Conservation (phyloP, 2,329 filamentous ascomycete genomes). For the Coniella lustricola region DNA sequence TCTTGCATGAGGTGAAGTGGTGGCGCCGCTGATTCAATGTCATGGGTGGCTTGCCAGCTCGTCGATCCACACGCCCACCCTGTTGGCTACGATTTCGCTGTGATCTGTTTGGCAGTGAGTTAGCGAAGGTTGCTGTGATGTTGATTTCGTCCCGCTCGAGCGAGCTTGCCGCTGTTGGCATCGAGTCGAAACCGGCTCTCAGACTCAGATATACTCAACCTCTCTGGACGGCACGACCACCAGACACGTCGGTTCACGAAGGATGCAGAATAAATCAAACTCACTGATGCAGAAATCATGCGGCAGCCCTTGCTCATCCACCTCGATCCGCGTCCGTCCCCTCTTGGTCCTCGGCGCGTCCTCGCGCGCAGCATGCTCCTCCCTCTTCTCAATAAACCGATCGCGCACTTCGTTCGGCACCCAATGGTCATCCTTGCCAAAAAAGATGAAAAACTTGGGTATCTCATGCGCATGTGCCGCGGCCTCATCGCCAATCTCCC, state of each 20-base stretch:
- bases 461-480: constrained; percentile 16
- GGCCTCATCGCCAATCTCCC: constrained; percentile 37
- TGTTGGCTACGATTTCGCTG: constrained; percentile 42
- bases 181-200: too few relatives aligned
- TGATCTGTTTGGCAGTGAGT: constrained; percentile 29
- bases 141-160: neutral
- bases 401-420: constrained; percentile 50
- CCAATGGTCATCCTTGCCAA: constrained; percentile 56
- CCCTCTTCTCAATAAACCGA: constrained; percentile 42
- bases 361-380: constrained; percentile 25
- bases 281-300: constrained; percentile 56
- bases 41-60: constrained; percentile 35
- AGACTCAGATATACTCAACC: too few relatives aligned
- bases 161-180: too few relatives aligned
- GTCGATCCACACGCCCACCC: constrained; percentile 41
- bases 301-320: constrained; percentile 49
- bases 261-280: constrained; percentile 19
- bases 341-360: constrained; percentile 19
- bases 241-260: neutral
- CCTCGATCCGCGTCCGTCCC: constrained; percentile 39
- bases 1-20: too few relatives aligned
- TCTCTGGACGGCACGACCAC: too few relatives aligned
- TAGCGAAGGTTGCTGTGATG: neutral
- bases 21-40: neutral
- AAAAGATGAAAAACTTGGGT: constrained; percentile 53